Conservation (phyloP, 2,329 filamentous ascomycete genomes). For the Fusarium pseudonygamai region DNA sequence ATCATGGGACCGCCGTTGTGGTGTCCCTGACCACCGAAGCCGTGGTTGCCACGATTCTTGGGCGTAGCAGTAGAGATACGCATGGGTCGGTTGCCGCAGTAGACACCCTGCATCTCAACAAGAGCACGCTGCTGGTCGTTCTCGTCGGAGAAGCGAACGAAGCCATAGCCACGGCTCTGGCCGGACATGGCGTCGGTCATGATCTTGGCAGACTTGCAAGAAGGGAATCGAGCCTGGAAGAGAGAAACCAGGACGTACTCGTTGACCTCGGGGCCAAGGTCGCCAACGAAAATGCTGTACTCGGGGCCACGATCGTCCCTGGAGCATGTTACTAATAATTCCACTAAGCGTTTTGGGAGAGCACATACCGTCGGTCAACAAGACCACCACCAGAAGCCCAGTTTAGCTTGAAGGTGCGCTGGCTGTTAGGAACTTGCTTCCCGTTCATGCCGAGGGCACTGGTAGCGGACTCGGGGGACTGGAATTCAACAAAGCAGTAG, state of each 20-base stretch:
- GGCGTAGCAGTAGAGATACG: slow-evolving; percentile 97
- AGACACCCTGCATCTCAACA: slow-evolving; percentile 98
- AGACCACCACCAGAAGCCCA: slow-evolving; percentile 98
- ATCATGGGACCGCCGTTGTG: slow-evolving; percentile 58
- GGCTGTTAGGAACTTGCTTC: slow-evolving; percentile 89
- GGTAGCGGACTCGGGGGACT: slow-evolving; percentile 81
- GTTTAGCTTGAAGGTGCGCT: slow-evolving; percentile 97
- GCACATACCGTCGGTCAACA: slow-evolving; percentile 83
- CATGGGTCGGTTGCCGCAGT: slow-evolving; percentile 98
- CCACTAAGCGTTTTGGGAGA: not conserved
- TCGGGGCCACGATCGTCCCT: slow-evolving; percentile 97
- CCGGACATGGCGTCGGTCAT: slow-evolving; percentile 99
- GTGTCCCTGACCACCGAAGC: slow-evolving; percentile 53
- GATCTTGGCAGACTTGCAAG: slow-evolving; percentile 99
- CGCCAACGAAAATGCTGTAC: slow-evolving; percentile 97
- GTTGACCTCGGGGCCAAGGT: slow-evolving; percentile 97
- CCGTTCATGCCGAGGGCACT: slow-evolving; percentile 94
- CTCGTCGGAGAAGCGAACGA: slow-evolving; percentile 96
- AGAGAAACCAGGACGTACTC: slow-evolving; percentile 97
- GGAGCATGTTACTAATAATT: not conserved
- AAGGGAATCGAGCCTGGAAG: slow-evolving; percentile 95
- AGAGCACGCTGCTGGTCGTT: slow-evolving; percentile 95
- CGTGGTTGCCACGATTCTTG: slow-evolving; percentile 75
- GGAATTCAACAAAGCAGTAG: slow-evolving; percentile 98
- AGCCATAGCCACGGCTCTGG: slow-evolving; percentile 97